Evolutionary conservation across 495 filamentous ascomycete species (phyloP).

Genomic region (Filosporella fistucella): DNA sequence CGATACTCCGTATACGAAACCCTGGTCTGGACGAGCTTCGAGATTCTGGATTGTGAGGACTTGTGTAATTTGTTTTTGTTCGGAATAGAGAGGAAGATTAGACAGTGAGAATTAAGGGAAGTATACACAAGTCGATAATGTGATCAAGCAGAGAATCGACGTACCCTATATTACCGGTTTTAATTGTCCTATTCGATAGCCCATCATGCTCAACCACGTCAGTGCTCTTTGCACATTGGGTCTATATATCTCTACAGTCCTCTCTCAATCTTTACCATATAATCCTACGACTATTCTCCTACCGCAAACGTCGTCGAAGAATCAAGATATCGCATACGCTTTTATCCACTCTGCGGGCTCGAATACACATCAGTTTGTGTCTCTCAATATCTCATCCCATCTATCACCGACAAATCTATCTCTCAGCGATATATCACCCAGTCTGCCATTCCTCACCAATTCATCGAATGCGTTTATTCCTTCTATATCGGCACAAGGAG

Average conservation of each 20-base stretch:
- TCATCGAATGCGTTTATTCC: slow-evolving; percentile 45
- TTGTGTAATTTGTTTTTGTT: too few relatives aligned
- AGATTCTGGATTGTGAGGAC: neutral
- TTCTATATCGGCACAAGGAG: slow-evolving; percentile 57
- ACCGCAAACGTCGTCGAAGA: slow-evolving; percentile 47
- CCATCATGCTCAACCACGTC: slow-evolving; percentile 18
- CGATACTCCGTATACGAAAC: neutral
- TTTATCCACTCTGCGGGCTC: slow-evolving; percentile 8
- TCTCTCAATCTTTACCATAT: slow-evolving; percentile 58
- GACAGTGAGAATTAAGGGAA: too few relatives aligned
- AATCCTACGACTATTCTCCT: slow-evolving; percentile 66
- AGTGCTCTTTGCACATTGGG: slow-evolving; percentile 7
- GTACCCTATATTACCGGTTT: slow-evolving; percentile 1
- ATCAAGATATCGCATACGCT: slow-evolving; percentile 37
- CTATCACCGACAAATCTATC: slow-evolving; percentile 47
- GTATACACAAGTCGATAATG: slow-evolving; percentile 8
- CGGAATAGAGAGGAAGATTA: too few relatives aligned
- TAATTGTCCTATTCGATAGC: slow-evolving; percentile 9
- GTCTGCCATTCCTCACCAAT: slow-evolving; percentile 58
- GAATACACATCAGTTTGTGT: slow-evolving; percentile 43
- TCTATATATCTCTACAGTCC: slow-evolving; percentile 3
- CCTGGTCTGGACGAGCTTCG: neutral
- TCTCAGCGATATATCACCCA: slow-evolving; percentile 50
- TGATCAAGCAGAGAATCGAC: slow-evolving; percentile 2
- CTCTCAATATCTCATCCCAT: slow-evolving; percentile 56